A percentile compares a stretch with the other conserved stretches of the same genome.
Conservation (phyloP, 306 rosid species). For the Lathyrus aphaca region DNA sequence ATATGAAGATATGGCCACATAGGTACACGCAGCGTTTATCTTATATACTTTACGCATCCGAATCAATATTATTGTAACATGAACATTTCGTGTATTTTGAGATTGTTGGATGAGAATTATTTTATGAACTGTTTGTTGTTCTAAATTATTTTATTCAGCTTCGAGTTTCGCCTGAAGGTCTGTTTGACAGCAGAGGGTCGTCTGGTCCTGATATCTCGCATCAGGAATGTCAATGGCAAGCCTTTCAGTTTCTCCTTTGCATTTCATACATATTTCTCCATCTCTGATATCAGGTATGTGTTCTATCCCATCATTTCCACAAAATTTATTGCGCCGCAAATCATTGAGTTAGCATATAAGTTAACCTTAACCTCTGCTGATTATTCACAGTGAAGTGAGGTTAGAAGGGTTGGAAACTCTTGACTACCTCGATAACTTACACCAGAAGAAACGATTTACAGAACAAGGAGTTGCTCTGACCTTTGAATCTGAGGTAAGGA, state of each 20-base stretch:
- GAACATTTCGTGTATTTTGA: not conserved
- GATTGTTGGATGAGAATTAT: constrained; percentile 11
- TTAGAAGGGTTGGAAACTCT: constrained; percentile 92
- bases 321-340: not conserved
- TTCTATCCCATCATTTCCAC: not conserved
- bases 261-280: constrained; percentile 73
- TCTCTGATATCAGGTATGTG: constrained; percentile 81
- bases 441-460: constrained; percentile 73
- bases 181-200: constrained; percentile 65
- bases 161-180: constrained; percentile 83
- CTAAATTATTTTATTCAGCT: constrained; percentile 51
- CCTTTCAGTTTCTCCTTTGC: constrained; percentile 88
- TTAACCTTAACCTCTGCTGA: constrained; percentile 16
- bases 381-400: constrained; percentile 76
- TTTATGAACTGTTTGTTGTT: not conserved
- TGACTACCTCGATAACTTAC: constrained; percentile 76
- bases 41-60: not conserved
- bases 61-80: not conserved
- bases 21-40: constrained; percentile 45
- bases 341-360: constrained; percentile 31
- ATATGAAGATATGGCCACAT: constrained; percentile 82
- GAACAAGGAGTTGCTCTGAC: constrained; percentile 93
- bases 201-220: constrained; percentile 70
- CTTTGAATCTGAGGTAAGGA: constrained; percentile 85
- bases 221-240: constrained; percentile 77